phyloP scores from a whole-genome alignment of 495 filamentous ascomycete species.

The Podospora bellae-mahoneyi region DNA sequence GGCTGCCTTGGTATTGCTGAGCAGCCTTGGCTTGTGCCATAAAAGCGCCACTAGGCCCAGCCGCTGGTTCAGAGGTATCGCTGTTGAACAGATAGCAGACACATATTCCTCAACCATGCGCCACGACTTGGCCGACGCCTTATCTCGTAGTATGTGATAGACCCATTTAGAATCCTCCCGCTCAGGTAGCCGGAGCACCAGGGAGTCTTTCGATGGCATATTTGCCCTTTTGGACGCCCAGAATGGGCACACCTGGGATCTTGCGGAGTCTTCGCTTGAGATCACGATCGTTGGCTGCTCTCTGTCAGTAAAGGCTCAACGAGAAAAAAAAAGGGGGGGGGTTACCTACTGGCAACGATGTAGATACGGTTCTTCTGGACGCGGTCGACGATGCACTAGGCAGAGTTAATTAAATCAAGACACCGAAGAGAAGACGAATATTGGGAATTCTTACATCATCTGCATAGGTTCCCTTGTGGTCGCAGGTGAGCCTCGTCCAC shows the following conservation, averaged over 20 bases:
- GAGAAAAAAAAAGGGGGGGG: not conserved
- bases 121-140: not conserved
- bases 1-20: not conserved
- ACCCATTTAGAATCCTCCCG: constrained; percentile 2
- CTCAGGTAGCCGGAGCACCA: constrained; percentile 56
- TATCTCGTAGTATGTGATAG: not conserved
- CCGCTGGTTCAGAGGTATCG: not conserved
- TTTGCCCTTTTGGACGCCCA: constrained; percentile 72
- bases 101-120: not conserved
- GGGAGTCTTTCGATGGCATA: constrained; percentile 91
- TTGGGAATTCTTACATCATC: constrained; percentile 59
- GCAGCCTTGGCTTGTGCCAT: not conserved
- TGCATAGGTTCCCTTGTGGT: constrained; percentile 89
- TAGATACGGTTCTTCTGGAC: constrained; percentile 75
- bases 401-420: constrained; percentile 10
- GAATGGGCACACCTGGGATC: constrained; percentile 58
- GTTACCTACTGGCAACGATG: constrained; percentile 59
- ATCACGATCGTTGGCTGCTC: constrained; percentile 74
- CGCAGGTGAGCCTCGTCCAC: constrained; percentile 78
- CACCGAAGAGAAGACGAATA: not conserved
- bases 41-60: not conserved
- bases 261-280: constrained; percentile 78
- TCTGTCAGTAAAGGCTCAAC: not conserved
- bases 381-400: constrained; percentile 75
- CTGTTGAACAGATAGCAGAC: not conserved